These are phyloP conservation scores for Xylariaceae sp. DNA, from an alignment of 2,329 filamentous ascomycete genomes.

Conservation along the genomic window DNA sequence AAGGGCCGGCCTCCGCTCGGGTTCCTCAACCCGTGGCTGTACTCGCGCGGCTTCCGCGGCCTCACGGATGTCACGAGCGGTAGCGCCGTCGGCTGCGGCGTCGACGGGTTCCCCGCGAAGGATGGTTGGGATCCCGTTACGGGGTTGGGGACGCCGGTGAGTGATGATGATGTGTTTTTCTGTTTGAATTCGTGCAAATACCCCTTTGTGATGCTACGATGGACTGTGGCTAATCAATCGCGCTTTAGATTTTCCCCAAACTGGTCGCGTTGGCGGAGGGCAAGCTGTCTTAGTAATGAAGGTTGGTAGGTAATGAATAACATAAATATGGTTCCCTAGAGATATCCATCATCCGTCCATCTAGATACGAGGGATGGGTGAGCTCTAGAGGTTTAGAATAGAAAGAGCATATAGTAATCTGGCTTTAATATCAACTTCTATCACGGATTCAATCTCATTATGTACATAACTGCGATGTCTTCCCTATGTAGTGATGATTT, in stretches of 20 bases:
- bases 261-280: slow-evolving; percentile 32
- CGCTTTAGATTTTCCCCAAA: slow-evolving; percentile 29
- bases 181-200: neutral
- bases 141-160: slow-evolving; percentile 39
- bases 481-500: no score
- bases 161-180: slow-evolving; percentile 12
- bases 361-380: no score
- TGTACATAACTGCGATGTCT: no score
- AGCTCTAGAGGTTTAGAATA: no score
- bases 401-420: no score
- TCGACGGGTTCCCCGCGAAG: slow-evolving; percentile 33
- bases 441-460: no score
- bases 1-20: slow-evolving; percentile 48
- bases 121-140: slow-evolving; percentile 43
- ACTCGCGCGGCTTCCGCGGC: slow-evolving; percentile 37
- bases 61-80: slow-evolving; percentile 46
- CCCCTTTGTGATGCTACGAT: no score
- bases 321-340: no score
- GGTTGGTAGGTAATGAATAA: no score
- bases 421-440: no score
- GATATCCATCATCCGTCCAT: no score
- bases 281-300: slow-evolving; percentile 18
- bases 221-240: neutral
- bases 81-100: slow-evolving; percentile 42
- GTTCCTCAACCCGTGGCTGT: slow-evolving; percentile 50